phyloP scores from a whole-genome alignment of 2,329 filamentous ascomycete species.

The Rhynchosporium graminicola region DNA sequence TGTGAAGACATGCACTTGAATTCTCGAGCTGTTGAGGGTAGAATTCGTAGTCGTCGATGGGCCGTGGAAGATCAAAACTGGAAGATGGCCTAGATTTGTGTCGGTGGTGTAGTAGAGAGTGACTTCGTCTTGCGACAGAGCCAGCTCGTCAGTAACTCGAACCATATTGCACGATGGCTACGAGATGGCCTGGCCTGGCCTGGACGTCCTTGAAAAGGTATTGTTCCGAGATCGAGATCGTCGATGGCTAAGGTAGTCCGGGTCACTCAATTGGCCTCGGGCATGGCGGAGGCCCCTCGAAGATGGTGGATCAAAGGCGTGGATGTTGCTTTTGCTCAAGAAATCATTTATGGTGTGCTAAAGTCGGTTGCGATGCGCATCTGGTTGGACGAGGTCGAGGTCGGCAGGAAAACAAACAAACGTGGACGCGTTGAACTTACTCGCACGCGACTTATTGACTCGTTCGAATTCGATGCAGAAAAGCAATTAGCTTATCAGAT shows the following conservation, averaged over 20 bases:
- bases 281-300: constrained; percentile 31
- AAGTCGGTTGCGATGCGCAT: constrained; percentile 11
- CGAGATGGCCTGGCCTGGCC: too few species aligned
- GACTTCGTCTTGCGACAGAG: constrained; percentile 77
- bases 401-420: constrained; percentile 16
- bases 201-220: neutral
- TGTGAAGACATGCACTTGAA: constrained; percentile 91
- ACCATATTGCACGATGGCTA: constrained; percentile 63
- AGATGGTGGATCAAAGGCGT: constrained; percentile 21
- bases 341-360: neutral
- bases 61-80: constrained; percentile 89
- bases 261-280: constrained; percentile 35
- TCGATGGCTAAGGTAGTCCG: constrained; percentile 23
- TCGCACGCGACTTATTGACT: constrained; percentile 7
- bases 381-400: constrained; percentile 23
- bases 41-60: constrained; percentile 87
- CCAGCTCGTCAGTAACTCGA: constrained; percentile 74
- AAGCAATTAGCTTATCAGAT: neutral
- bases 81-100: constrained; percentile 75
- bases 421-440: neutral
- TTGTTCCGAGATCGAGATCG: constrained; percentile 17
- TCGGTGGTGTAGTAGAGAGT: constrained; percentile 89
- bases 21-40: constrained; percentile 84
- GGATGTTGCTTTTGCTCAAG: constrained; percentile 10
- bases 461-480: constrained; percentile 1